Percentiles rank a stretch among this genome's conserved stretches.
Evolutionary conservation across 495 filamentous ascomycete species (phyloP).

Genomic region (Rostrohypoxylon terebratum): DNA sequence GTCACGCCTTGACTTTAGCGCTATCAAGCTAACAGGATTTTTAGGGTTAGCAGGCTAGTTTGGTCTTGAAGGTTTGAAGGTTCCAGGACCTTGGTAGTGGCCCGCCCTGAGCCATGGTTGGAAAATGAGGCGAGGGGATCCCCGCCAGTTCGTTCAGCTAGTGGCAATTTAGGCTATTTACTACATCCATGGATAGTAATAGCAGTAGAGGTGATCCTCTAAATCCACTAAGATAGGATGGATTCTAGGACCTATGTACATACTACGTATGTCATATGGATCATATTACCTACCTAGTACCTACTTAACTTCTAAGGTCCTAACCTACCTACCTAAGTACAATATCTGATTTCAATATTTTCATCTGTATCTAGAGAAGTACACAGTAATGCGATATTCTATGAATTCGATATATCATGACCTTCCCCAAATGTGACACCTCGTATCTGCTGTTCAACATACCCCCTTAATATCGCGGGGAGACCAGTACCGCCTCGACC

Average conservation of each 20-base stretch:
- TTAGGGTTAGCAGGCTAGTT: background rate
- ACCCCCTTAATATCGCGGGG: background rate
- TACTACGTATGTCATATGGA: too few relatives aligned
- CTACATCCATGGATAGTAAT: too few relatives aligned
- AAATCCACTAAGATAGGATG: background rate
- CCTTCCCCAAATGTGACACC: background rate
- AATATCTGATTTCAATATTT: too few relatives aligned
- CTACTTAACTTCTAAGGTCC: too few relatives aligned
- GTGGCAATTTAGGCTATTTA: background rate
- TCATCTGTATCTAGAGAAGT: background rate
- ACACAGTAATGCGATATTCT: background rate
- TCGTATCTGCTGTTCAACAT: background rate
- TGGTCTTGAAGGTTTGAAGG: background rate
- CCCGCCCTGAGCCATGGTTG: background rate
- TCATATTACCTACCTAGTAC: too few relatives aligned
- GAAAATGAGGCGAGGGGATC: background rate
- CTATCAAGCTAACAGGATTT: background rate
- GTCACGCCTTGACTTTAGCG: background rate
- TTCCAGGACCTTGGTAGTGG: background rate
- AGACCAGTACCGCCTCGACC: background rate
- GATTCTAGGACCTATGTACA: too few relatives aligned
- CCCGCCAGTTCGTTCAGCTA: background rate
- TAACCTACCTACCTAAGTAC: too few relatives aligned
- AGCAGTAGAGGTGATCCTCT: background rate
- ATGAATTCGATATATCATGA: background rate